Base-by-base conservation (phyloP, 768 basidiomycete genomes). In the Lactarius evosmus region DNA sequence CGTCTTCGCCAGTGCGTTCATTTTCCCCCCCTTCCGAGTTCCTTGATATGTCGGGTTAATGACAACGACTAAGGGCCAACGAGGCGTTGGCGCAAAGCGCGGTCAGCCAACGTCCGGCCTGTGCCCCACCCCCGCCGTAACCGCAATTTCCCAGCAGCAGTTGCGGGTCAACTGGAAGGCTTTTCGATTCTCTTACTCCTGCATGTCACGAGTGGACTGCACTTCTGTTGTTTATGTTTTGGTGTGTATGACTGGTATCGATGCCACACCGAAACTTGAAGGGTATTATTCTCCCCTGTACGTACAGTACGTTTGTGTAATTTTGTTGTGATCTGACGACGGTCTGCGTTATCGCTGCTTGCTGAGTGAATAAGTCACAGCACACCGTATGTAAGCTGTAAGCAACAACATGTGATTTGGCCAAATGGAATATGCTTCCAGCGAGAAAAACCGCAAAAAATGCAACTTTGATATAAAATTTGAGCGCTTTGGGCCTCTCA, bases 21-120 rank as follows among this genome's bases (percentile, higher is more conserved):
- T 19, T 58, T 54, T 29, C 30, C 4, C 25, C 4, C 16, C 17
- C 3, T 29, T 25, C n/a, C 16, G 11, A n/a, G 12, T 32, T 61
- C 44, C 5, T 16, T 32, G 3, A 56, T 27, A n/a, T 32, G 1
- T 59, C 85, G 83, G 72, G 85, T 94, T 69, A 93, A 93, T 77
- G 91, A 49, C 25, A 27, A 49, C 12, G 46, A 49, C 14, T 6
- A 49, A 49, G 46, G 46, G 46, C 46, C 25, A 49, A 49, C 12
- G 46, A 94, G 83, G 88, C 88, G 46, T 81, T 94, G 74, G 92
- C 92, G 88, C 85, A 93, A 72, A 84, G 86, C 74, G 87, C 87
- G 61, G 87, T 88, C 46, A 86, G 87, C 75, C 88, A 88, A 69
- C 77, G 83, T 70, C 84, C 84, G 72, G 84, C 82, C 55, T 79